phyloP scores from a whole-genome alignment of 2,329 filamentous ascomycete genomes.

The Pyrenochaeta sp. region DNA sequence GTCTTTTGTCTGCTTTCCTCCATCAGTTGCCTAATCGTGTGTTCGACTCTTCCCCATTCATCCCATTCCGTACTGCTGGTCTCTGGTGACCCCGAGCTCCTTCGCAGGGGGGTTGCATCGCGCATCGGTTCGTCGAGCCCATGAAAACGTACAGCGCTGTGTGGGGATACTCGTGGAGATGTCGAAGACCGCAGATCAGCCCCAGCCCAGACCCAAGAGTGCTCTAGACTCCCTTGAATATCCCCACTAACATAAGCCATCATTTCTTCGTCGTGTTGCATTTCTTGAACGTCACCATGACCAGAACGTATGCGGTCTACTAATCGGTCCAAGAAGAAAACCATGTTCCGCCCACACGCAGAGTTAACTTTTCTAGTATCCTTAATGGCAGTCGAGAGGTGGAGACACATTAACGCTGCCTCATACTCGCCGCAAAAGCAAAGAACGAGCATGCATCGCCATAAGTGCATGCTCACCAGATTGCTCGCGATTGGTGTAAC shows the following conservation, averaged over 20 bases:
- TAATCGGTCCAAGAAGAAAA: conserved; percentile 79
- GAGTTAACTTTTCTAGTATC: conserved; percentile 75
- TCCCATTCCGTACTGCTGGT: conserved; percentile 75
- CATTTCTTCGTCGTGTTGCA: conserved; percentile 82
- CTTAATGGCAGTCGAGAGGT: conserved; percentile 74
- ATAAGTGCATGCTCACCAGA: conserved; percentile 82
- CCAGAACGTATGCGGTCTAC: conserved; percentile 62
- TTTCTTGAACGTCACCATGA: conserved; percentile 46
- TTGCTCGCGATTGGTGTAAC: conserved; percentile 75
- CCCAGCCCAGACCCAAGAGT: conserved; percentile 80
- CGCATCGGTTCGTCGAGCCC: conserved; percentile 38
- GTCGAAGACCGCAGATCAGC: conserved; percentile 47
- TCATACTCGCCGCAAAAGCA: conserved; percentile 77
- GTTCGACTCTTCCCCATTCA: conserved; percentile 80
- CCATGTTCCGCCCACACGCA: conserved; percentile 81
- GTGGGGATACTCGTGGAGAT: conserved; percentile 13
- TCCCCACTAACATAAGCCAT: conserved; percentile 87
- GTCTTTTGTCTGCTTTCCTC: conserved; percentile 53
- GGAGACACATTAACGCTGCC: conserved; percentile 75
- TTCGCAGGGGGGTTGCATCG: conserved; percentile 58
- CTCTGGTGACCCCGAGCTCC: conserved; percentile 61
- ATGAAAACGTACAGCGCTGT: conserved; percentile 17
- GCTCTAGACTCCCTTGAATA: conserved; percentile 79
- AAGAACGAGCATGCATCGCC: conserved; percentile 84
- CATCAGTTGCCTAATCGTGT: conserved; percentile 65